Evolutionary conservation across 805 yeast species (phyloP).

Genomic region (Candida piceae): DNA sequence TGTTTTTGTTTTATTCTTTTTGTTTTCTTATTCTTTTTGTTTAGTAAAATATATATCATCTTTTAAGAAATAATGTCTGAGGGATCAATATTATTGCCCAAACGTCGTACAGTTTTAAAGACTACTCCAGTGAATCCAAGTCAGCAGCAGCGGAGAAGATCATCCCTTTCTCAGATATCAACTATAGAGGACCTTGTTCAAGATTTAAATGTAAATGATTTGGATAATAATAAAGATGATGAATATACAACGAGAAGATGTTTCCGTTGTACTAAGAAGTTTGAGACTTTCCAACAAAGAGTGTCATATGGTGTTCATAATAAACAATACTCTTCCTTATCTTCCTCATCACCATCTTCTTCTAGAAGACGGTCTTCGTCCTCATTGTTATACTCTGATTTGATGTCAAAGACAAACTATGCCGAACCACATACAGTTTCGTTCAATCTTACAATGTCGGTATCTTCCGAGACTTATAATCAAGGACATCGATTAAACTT

Average conservation of each 20-base stretch:
- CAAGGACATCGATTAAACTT: slow-evolving; percentile 6
- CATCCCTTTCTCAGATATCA: slow-evolving; percentile 18
- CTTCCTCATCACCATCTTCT: background rate
- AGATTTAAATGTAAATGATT: no score
- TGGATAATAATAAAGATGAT: no score
- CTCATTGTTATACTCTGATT: slow-evolving; percentile 18
- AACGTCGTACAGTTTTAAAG: background rate
- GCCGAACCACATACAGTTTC: slow-evolving; percentile 12
- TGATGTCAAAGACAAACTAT: slow-evolving; percentile 12
- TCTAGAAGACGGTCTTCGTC: slow-evolving; percentile 18
- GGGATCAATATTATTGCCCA: background rate
- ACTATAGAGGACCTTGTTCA: slow-evolving; percentile 13
- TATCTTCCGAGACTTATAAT: slow-evolving; percentile 8
- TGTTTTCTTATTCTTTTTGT: no score
- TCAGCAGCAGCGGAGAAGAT: slow-evolving; percentile 14
- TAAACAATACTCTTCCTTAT: no score
- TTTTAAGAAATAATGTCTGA: no score
- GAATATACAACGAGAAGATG: no score
- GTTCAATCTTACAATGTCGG: slow-evolving; percentile 26
- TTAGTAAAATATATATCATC: no score
- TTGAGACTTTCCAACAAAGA: background rate
- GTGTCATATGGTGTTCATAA: no score
- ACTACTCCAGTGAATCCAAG: background rate
- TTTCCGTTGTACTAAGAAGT: slow-evolving; percentile 7
- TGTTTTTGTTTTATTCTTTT: no score